Evolutionary conservation across 2,329 filamentous ascomycete genomes (phyloP), one percentile per base, ranked within the genome.

Genomic region (Chaetothyriales sp.): DNA sequence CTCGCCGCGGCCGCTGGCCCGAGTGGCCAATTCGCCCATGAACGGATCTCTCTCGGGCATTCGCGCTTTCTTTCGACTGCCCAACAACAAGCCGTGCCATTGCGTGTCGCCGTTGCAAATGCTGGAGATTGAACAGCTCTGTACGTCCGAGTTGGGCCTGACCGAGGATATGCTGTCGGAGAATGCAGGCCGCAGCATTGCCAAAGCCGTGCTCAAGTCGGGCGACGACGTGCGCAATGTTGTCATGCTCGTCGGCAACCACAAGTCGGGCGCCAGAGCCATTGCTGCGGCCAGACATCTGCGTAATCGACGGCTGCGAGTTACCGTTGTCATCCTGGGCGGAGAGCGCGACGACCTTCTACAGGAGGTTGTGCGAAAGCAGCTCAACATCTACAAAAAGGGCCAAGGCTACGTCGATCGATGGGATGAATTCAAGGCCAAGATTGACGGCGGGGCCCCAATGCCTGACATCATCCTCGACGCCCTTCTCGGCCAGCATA

Each of bases 221-320:
- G 71, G 94, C 46, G 45, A 56, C 13, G 50, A 57, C 7, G 47
- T 54, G 45, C 55, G 55, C 19, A 58, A 53, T 49, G 73, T 83
- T 48, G 81, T 94, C 19, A 80, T 97, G 5, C 75, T 97, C n/a
- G 89, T 87, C 0, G 90, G 92, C n/a, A 97, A 95, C 66, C 90
- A 95, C 67, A 88, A 88, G 59, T 89, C 84, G 0, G 89, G 90
- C 43, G 83, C 86, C 40, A 78, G 90, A 53, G 88, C 89, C 2
- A 76, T 97, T 50, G 86, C 88, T 13, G 89, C 89, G 3, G 89
- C 84, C 25, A 81, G 92, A 4, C 89, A 97, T 65, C 77, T 97
- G 7, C 81, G 86, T 49, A 90, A 89, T 63, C 86, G 89, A 57
- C 85, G 86, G 18, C 73, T 87, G 51, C 83, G 87, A 51, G 82